Evolutionary conservation across 1,284 basidiomycete genomes (phyloP).

Genomic region (Ustilago curta): DNA sequence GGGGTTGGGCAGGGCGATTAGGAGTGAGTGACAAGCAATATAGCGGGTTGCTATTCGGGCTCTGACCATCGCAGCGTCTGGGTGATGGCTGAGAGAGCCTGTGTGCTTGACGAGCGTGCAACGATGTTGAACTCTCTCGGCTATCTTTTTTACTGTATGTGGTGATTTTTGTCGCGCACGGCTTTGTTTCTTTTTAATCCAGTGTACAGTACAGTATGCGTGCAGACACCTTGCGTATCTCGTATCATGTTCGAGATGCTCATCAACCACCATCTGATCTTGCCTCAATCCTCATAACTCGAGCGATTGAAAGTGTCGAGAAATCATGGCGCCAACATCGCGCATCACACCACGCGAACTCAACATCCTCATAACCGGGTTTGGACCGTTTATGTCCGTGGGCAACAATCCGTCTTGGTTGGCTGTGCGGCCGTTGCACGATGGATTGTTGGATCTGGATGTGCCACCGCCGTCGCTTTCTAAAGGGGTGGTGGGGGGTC

Average conservation of each 20-base stretch:
- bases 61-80: no score
- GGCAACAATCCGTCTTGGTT: constrained; percentile 51
- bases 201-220: background rate
- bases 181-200: background rate
- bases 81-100: no score
- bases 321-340: constrained; percentile 20
- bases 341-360: constrained; percentile 9
- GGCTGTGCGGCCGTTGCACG: constrained; percentile 41
- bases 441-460: constrained; percentile 21
- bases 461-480: background rate
- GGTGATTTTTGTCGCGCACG: constrained; percentile 10
- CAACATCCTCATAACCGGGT: constrained; percentile 50
- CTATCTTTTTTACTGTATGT: background rate
- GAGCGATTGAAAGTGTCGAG: no score
- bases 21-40: background rate
- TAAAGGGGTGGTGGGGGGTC: background rate
- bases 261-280: background rate
- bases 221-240: background rate
- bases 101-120: no score
- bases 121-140: no score
- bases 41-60: no score
- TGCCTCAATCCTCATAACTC: background rate
- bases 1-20: constrained; percentile 69
- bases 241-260: background rate
- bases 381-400: constrained; percentile 43